Evolutionary conservation across 768 basidiomycete species (phyloP).

Genomic region (Tephrocybe sp.): DNA sequence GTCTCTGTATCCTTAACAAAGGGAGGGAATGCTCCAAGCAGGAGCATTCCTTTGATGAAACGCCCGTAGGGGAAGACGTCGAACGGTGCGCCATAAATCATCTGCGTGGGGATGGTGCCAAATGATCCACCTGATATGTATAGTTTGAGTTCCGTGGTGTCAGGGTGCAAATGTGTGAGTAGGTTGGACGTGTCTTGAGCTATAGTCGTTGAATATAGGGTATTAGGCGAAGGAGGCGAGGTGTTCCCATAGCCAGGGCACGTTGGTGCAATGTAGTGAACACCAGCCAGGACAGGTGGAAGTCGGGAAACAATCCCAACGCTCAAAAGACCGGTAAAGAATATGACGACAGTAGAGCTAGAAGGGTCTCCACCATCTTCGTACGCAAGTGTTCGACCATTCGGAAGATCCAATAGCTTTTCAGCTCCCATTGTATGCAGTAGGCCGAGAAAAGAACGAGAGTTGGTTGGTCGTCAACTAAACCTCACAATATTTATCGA

Average conservation of each 20-base stretch:
- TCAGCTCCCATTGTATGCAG: constrained; percentile 14
- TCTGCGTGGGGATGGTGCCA: constrained; percentile 45
- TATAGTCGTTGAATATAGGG: constrained; percentile 31
- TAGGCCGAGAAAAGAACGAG: too few species aligned
- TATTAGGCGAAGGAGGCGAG: constrained; percentile 28
- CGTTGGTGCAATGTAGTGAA: constrained; percentile 36
- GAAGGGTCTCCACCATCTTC: constrained; percentile 30
- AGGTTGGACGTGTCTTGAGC: constrained; percentile 35
- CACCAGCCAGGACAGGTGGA: constrained; percentile 19
- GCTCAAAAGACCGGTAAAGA: constrained; percentile 38
- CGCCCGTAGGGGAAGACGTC: constrained; percentile 42
- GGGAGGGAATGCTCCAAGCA: constrained; percentile 38
- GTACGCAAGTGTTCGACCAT: constrained; percentile 38
- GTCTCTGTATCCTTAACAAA: constrained; percentile 31
- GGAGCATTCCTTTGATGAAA: constrained; percentile 37
- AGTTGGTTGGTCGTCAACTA: not conserved
- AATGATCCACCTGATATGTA: constrained; percentile 48
- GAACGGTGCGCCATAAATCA: constrained; percentile 47
- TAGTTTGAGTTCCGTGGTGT: constrained; percentile 28
- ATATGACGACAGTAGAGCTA: constrained; percentile 37
- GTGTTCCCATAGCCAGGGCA: constrained; percentile 49
- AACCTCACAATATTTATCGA: not conserved
- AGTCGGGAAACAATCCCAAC: constrained; percentile 26
- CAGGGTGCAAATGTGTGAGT: constrained; percentile 37
- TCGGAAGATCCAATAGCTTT: constrained; percentile 18